A percentile compares a stretch with the other conserved stretches of the same genome.
These are phyloP conservation scores for Neurospora tetraspora DNA, from an alignment of 495 filamentous ascomycete genomes.

Conservation along the genomic window DNA sequence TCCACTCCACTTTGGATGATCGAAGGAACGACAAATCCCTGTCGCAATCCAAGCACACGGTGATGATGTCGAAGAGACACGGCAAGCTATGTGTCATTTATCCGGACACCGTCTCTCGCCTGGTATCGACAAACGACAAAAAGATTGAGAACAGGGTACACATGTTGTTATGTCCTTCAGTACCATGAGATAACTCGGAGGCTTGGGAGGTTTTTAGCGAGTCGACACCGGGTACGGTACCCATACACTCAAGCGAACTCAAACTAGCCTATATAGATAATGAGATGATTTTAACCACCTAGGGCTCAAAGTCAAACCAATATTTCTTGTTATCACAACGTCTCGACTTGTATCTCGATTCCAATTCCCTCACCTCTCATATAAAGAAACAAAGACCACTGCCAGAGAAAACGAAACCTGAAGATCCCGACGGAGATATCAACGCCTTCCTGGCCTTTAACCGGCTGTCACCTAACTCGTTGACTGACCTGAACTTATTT, in stretches of 20 bases:
- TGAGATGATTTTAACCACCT: not conserved
- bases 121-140: no score
- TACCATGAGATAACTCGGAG: no score
- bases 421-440: not conserved
- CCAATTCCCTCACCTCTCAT: not conserved
- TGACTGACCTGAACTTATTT: not conserved
- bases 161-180: no score
- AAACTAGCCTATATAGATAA: not conserved
- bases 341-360: not conserved
- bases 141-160: no score
- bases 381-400: not conserved
- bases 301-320: not conserved
- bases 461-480: not conserved
- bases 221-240: no score
- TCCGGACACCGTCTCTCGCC: no score
- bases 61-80: no score
- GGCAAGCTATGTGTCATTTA: no score
- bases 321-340: not conserved
- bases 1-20: no score
- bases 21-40: no score
- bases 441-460: not conserved
- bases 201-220: no score
- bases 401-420: not conserved
- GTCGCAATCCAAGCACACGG: no score
- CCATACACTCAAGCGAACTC: not conserved